Percentiles rank a stretch among this genome's conserved stretches.
These are phyloP conservation scores for Dactylella cylindrospora DNA, from an alignment of 2,329 filamentous ascomycete species.

Conservation along the genomic window DNA sequence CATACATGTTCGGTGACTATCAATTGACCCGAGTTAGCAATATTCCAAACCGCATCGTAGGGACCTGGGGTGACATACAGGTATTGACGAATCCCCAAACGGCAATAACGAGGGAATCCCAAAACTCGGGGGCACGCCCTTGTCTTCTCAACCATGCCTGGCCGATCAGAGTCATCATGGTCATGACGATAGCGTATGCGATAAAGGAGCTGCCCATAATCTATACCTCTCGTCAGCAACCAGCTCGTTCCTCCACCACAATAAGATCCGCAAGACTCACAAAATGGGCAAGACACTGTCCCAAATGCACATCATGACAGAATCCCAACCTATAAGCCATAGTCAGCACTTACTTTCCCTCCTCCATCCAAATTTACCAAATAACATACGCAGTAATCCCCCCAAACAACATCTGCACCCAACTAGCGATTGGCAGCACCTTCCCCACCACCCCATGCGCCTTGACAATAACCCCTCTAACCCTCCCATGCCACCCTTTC, in stretches of 20 bases:
- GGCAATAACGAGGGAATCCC: conserved; percentile 86
- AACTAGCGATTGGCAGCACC: conserved; percentile 78
- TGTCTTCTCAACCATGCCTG: conserved; percentile 81
- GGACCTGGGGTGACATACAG: conserved; percentile 53
- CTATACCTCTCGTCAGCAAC: conserved; percentile 15
- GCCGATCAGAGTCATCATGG: conserved; percentile 81
- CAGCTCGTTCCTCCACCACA: not conserved
- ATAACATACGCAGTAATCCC: conserved; percentile 70
- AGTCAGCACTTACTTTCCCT: conserved; percentile 4
- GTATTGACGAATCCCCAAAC: conserved; percentile 95
- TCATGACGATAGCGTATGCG: conserved; percentile 84
- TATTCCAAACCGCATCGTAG: too few species aligned
- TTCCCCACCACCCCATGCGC: conserved; percentile 83
- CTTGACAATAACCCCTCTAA: conserved; percentile 70
- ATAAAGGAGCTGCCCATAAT: conserved; percentile 99
- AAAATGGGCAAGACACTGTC: conserved; percentile 93
- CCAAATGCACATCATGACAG: conserved; percentile 85
- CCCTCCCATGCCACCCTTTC: conserved; percentile 75
- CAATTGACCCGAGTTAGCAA: conserved; percentile 1
- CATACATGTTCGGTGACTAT: conserved; percentile 72
- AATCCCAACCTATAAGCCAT: conserved; percentile 65
- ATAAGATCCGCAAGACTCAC: conserved; percentile 28
- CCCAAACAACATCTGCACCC: conserved; percentile 94
- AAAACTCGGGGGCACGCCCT: conserved; percentile 92
- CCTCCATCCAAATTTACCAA: not conserved